A percentile compares a stretch with the other conserved stretches of the same genome.
Conservation (phyloP, 2,329 filamentous ascomycete species). For the Davidsoniella eucalypti region DNA sequence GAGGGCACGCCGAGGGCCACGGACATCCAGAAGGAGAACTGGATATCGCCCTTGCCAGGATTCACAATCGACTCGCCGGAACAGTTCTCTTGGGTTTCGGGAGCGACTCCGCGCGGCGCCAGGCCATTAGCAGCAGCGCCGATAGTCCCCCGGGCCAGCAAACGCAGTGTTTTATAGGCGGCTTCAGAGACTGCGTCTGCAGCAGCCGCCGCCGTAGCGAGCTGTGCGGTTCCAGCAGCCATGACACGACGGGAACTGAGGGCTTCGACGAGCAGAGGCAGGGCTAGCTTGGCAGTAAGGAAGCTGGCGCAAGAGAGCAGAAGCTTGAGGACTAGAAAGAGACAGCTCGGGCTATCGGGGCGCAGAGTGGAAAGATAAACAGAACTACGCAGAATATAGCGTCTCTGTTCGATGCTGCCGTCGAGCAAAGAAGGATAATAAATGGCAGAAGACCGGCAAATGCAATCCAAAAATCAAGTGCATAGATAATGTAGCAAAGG, state of each 20-base stretch:
- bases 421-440: too few relatives aligned
- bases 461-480: too few relatives aligned
- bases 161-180: constrained; percentile 5
- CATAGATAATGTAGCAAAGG: too few relatives aligned
- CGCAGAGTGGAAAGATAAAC: too few relatives aligned
- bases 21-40: constrained; percentile 32
- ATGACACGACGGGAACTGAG: not conserved
- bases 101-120: not conserved
- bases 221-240: not conserved
- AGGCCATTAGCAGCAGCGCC: too few relatives aligned
- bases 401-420: too few relatives aligned
- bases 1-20: constrained; percentile 51
- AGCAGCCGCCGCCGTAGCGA: constrained; percentile 6
- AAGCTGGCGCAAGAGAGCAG: not conserved
- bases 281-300: not conserved
- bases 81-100: constrained; percentile 12
- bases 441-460: too few relatives aligned
- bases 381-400: too few relatives aligned
- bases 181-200: constrained; percentile 7
- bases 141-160: constrained; percentile 2
- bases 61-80: constrained; percentile 13
- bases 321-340: too few relatives aligned
- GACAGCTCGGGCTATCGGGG: too few relatives aligned
- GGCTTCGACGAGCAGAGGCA: not conserved
- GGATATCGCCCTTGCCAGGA: constrained; percentile 14